phyloP scores from a whole-genome alignment of 805 yeast species.

The Teunomyces cretensis region DNA sequence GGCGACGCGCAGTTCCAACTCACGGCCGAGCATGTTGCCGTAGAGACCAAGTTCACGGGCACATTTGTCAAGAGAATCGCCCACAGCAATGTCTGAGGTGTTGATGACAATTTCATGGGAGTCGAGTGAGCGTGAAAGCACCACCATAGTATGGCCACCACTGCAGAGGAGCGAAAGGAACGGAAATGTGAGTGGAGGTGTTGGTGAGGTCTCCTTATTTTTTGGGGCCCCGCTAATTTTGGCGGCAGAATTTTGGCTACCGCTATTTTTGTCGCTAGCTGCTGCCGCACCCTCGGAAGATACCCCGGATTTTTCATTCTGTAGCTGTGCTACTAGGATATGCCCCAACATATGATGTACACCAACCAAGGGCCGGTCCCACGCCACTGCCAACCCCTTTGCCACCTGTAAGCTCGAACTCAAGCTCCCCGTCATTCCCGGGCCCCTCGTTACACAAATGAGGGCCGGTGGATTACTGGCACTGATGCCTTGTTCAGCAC shows the following conservation, averaged over 20 bases:
- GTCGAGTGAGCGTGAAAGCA: constrained; percentile 55
- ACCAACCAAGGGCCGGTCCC: constrained; percentile 77
- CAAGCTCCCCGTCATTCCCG: constrained; percentile 92
- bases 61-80: constrained; percentile 91
- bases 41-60: constrained; percentile 78
- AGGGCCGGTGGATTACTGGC: constrained; percentile 55
- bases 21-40: constrained; percentile 87
- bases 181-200: constrained; percentile 55
- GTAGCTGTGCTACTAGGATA: constrained; percentile 50
- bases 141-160: constrained; percentile 95
- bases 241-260: too few species aligned
- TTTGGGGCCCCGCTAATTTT: too few species aligned
- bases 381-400: constrained; percentile 78
- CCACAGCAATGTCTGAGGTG: constrained; percentile 86
- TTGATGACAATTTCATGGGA: constrained; percentile 74
- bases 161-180: constrained; percentile 77
- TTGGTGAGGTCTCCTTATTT: constrained; percentile 32
- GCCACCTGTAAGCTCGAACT: constrained; percentile 82
- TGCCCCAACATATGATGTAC: constrained; percentile 98
- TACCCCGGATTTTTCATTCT: constrained; percentile 11
- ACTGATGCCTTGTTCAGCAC: constrained; percentile 34
- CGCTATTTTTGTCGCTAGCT: constrained; percentile 6
- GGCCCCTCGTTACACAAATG: constrained; percentile 90
- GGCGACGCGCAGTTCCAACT: constrained; percentile 59
- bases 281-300: background rate